Evolutionary conservation across 116 monocot species (phyloP).

Genomic region (Cymodocea nodosa): DNA sequence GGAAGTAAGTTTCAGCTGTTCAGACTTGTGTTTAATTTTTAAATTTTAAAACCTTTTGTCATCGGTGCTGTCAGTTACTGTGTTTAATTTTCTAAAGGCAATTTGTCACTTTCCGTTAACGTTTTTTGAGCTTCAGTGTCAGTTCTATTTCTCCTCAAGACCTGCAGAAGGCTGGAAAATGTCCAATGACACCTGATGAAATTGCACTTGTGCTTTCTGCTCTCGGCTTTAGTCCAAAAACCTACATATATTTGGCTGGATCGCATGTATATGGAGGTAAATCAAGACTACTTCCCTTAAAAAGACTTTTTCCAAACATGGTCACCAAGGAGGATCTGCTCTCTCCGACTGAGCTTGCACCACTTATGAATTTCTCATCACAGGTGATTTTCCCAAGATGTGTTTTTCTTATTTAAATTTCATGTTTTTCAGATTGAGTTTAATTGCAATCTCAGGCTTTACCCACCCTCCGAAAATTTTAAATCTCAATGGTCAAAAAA

Average conservation of each 20-base stretch:
- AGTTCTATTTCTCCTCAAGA: constrained; percentile 35
- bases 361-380: constrained; percentile 65
- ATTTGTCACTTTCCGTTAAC: constrained; percentile 8
- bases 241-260: constrained; percentile 76
- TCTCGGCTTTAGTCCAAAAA: constrained; percentile 38
- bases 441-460: no score
- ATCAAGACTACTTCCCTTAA: constrained; percentile 58
- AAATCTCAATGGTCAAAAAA: no score
- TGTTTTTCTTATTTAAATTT: no score
- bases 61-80: no score
- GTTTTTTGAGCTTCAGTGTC: neutral
- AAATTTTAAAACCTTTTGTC: no score
- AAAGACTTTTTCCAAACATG: constrained; percentile 55
- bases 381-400: constrained; percentile 21
- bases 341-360: constrained; percentile 47
- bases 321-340: constrained; percentile 73
- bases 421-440: no score
- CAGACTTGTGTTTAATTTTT: no score
- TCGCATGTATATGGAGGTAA: constrained; percentile 66
- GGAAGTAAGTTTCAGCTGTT: no score
- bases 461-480: no score
- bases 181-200: constrained; percentile 80
- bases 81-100: no score
- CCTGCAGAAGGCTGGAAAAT: constrained; percentile 43
- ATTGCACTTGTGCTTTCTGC: constrained; percentile 64